Conservation (phyloP, 2,329 filamentous ascomycete species). For the Aschersonia sp. region DNA sequence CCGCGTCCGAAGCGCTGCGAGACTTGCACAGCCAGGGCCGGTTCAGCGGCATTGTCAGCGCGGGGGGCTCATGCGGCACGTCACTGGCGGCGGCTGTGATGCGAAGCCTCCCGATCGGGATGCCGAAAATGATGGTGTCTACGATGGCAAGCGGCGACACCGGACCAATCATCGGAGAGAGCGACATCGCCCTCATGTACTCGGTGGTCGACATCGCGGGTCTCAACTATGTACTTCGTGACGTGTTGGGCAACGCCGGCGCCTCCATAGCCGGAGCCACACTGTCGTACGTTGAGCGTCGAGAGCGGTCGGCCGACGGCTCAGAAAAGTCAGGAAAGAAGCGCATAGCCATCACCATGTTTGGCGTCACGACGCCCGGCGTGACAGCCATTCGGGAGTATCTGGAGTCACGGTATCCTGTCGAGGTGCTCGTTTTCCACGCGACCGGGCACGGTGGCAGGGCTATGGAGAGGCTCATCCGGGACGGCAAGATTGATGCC, state of each 20-base stretch:
- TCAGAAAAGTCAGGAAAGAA: constrained; percentile 13
- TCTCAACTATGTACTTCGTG: constrained; percentile 40
- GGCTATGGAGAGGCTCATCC: constrained; percentile 52
- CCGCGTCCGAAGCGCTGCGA: constrained; percentile 26
- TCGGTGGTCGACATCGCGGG: constrained; percentile 58
- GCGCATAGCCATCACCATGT: constrained; percentile 55
- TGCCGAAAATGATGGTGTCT: constrained; percentile 57
- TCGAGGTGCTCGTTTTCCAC: constrained; percentile 53
- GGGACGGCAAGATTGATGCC: constrained; percentile 43
- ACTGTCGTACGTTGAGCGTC: constrained; percentile 18
- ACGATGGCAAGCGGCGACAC: constrained; percentile 56
- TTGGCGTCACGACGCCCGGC: constrained; percentile 56
- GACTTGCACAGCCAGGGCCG: constrained; percentile 18
- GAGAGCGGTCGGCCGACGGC: background rate
- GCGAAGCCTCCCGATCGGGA: constrained; percentile 46
- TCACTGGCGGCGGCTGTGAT: constrained; percentile 45
- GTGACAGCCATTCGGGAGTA: constrained; percentile 38
- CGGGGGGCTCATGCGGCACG: constrained; percentile 50
- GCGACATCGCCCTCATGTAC: constrained; percentile 56
- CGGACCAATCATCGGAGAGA: constrained; percentile 48
- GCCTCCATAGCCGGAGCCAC: constrained; percentile 47
- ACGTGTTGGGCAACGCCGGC: constrained; percentile 47
- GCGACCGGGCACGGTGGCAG: constrained; percentile 54
- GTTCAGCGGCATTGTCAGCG: constrained; percentile 41
- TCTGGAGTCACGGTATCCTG: constrained; percentile 27